A percentile compares a stretch with the other conserved stretches of the same genome.
Evolutionary conservation across 331 rosid species (phyloP).

Genomic region (Quercus lobata): DNA sequence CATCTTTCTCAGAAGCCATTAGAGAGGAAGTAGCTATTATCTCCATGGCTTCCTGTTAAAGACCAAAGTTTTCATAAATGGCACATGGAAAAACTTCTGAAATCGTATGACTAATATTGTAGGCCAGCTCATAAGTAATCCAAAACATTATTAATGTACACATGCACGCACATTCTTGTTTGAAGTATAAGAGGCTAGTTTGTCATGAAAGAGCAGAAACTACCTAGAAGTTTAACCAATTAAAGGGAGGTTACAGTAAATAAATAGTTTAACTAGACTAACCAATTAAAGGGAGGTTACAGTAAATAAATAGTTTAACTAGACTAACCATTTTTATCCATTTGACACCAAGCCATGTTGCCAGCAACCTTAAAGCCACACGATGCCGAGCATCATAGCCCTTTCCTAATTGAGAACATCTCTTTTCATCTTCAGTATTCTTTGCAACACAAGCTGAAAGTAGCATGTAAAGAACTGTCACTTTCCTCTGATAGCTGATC

Average conservation of each 20-base stretch:
- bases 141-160: not conserved
- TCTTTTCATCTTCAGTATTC: not conserved
- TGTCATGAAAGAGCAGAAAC: not conserved
- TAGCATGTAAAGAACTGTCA: conserved; percentile 15
- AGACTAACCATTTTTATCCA: conserved; percentile 25
- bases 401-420: not conserved
- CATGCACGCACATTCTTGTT: not conserved
- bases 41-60: conserved; percentile 28
- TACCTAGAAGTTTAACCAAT: not conserved
- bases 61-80: not conserved
- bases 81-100: not conserved
- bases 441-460: conserved; percentile 24
- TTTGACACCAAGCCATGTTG: conserved; percentile 26
- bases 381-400: conserved; percentile 33
- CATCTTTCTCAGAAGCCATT: conserved; percentile 6
- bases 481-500: not conserved
- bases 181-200: not conserved
- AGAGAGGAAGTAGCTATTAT: conserved; percentile 23
- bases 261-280: not conserved
- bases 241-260: not conserved
- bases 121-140: not conserved
- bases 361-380: conserved; percentile 24
- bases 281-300: conserved; percentile 11
- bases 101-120: not conserved
- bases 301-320: not conserved